Evolutionary conservation across 148 eudicot genomes (phyloP).

Genomic region (Beta vulgaris): DNA sequence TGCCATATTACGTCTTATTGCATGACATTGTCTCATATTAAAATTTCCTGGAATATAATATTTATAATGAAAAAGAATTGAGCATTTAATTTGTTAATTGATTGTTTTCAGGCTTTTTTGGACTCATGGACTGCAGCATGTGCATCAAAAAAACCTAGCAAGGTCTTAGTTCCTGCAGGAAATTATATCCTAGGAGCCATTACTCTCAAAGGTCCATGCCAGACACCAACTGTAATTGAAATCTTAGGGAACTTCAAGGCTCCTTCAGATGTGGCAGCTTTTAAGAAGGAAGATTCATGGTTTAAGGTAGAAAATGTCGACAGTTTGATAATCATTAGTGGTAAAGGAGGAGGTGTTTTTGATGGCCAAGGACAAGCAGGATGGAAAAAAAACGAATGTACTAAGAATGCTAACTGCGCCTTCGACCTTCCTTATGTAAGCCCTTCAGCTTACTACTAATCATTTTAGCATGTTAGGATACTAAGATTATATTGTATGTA

Average conservation of each 20-base stretch:
- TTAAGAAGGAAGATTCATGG: conserved; percentile 37
- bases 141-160: conserved; percentile 37
- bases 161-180: conserved; percentile 50
- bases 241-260: conserved; percentile 57
- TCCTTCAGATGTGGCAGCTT: conserved; percentile 28
- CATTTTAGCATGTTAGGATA: background rate
- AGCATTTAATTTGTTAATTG: background rate
- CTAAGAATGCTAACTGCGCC: conserved; percentile 30
- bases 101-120: conserved; percentile 32
- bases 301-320: conserved; percentile 37
- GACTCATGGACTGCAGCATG: conserved; percentile 61
- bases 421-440: conserved; percentile 48
- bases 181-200: conserved; percentile 27
- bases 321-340: conserved; percentile 34
- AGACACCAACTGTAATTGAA: conserved; percentile 35
- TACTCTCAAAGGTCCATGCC: conserved; percentile 53
- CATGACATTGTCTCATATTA: no score
- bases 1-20: no score
- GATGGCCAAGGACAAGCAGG: conserved; percentile 56
- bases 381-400: conserved; percentile 45
- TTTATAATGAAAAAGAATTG: background rate
- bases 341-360: conserved; percentile 34
- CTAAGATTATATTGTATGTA: conserved; percentile 40
- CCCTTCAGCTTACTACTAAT: background rate
- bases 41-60: no score